Base-by-base conservation (phyloP, 1,284 basidiomycete genomes). In the Termitomyces sp. region DNA sequence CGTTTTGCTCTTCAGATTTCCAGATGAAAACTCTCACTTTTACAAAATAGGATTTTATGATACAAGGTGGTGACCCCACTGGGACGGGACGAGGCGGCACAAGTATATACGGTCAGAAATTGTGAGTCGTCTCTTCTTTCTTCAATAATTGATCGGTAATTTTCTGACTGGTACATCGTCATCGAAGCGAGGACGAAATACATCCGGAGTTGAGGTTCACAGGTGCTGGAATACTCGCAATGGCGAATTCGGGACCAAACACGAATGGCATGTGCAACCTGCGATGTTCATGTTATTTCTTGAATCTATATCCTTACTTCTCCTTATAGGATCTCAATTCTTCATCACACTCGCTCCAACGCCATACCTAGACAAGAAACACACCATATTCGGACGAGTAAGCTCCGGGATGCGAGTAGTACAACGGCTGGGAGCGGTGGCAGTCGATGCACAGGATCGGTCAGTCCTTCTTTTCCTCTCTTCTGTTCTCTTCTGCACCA, bases 171-270 rank as follows among this genome's bases (percentile, higher is more conserved):
- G 50, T 55, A 43, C 39, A 14, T 31, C 40, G 49, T 21, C 44
- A 31, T 33, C 38, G n/a, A 61, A 88, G 86, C 54, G 84, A 91
- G 65, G 92, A 95, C 67, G 93, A 95, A 67, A 83, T 95, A 43
- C 80, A 88, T 62, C 86, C 90, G 2, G 92, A 95, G 18, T 72
- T 97, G 58, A 78, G 93, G 39, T 97, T 97, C 72, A 93, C 92
- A 2, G 94, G 94, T n/a, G 93, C 93, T 41, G 94, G 94, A 24
- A 94, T 97, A 52, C 79, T 97, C 19, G 94, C 93, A 7, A 97
- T 97, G 94, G 94, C 94, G 2, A 97, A 97, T 68, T 88, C 90
- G 34, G 93, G 93, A 1, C 93, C 93, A 5, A 94, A 97, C 66
- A 91, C 90, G 10, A 97, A 97, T 66, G 92, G 93, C 86, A 54